Base-by-base conservation (phyloP, 306 rosid species). In the Elaeagnus macrophylla region DNA sequence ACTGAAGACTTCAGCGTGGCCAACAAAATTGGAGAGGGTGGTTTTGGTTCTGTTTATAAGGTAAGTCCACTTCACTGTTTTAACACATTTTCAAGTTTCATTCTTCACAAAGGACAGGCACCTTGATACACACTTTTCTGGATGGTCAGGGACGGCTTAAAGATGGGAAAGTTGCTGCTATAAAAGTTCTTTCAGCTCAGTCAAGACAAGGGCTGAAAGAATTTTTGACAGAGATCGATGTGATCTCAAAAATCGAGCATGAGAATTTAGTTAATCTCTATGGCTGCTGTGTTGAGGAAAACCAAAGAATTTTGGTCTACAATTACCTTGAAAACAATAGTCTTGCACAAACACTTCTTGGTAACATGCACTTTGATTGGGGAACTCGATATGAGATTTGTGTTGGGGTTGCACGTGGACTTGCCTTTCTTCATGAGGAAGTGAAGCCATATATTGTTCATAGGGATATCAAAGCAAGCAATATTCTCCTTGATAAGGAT, bases 401-500 rank as follows among this genome's bases (percentile, higher is more conserved):
- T 60, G 7, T 73, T 56, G 71, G 61, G 15, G 56, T 65, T 5
- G 78, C 78, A 5, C 62, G 43, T 20, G 74, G 78, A 12, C 74
- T 73, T 7, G 44, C 70, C 37, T 73, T 61, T 35, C 79, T 74
- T 43, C 79, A 74, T 4, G 71, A 74, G 42, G 79, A 74, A 59
- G 50, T 69, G 2, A 62, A 66, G 7, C 67, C 61, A 41, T 49
- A 66, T 18, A 68, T 74, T 44, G 67, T 74, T 11, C 79, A 74
- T 48, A 51, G 79, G 60, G 79, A 74, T 54, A 50, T 74, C 13
- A 74, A 74, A 18, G 74, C 79, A 12, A 74, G 75, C 40, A 74
- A 74, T 53, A 68, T 74, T 39, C 58, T 74, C 39, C 75, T 74
- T 1, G 71, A 68, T 25, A 56, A 19, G 9, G 48, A 37, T 10